phyloP scores from a whole-genome alignment of 2,329 filamentous ascomycete species.

The Sporothrix inflata region DNA sequence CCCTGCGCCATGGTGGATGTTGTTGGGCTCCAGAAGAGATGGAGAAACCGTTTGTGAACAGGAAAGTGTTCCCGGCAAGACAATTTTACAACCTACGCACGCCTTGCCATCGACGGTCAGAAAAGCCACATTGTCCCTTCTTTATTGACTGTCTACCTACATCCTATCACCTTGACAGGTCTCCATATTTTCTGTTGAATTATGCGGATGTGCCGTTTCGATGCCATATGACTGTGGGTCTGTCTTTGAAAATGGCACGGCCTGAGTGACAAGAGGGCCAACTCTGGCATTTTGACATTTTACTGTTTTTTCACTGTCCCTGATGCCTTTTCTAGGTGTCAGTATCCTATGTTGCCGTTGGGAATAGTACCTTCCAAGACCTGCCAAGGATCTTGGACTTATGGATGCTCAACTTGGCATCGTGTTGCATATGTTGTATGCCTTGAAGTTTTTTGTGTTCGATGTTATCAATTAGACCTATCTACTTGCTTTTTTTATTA shows the following conservation, averaged over 20 bases:
- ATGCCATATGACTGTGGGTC: conserved; percentile 23
- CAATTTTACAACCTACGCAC: not conserved
- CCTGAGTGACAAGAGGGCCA: not conserved
- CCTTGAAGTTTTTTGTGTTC: not conserved
- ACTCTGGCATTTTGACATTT: not conserved
- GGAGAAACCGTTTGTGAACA: not conserved
- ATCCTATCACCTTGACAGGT: not conserved
- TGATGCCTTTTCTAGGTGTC: not conserved
- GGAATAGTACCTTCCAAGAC: not conserved
- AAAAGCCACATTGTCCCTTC: conserved; percentile 11
- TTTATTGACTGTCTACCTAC: no score
- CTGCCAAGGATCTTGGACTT: conserved; percentile 8
- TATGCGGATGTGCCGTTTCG: conserved; percentile 14
- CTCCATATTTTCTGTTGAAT: not conserved
- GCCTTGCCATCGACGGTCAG: not conserved
- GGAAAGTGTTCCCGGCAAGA: not conserved
- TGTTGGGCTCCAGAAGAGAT: not conserved
- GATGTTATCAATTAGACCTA: no score
- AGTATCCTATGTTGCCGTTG: not conserved
- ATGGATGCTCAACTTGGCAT: not conserved
- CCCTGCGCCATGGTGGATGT: no score
- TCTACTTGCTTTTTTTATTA: no score
- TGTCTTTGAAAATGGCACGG: not conserved
- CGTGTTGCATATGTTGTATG: not conserved
- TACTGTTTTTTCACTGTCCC: not conserved